Evolutionary conservation across 208 protist genomes (phyloP), one percentile per base, ranked within the genome.

Genomic region (Porcisia hertigi): DNA sequence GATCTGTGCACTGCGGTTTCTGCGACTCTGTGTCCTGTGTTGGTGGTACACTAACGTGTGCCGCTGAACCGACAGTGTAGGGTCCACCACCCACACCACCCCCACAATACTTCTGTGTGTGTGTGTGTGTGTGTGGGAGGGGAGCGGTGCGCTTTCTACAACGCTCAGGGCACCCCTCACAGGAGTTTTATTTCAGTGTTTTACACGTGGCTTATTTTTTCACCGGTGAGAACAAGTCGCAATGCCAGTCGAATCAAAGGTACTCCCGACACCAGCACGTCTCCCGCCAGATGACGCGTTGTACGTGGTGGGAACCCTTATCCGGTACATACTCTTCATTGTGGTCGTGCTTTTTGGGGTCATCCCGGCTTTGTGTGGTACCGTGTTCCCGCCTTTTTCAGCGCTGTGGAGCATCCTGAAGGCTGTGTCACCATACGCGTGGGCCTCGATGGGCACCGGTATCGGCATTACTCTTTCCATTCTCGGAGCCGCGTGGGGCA

Each of bases 401-500:
- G 92, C 89, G 2, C 73, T 97, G 25, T 96, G 93, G 92, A 81
- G 79, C 52, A 81, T 96, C 49, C 76, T 97, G 49, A 71, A 76
- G 49, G 73, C 80, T 9, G 73, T 92, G n/a, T 94, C 89, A 39
- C 94, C 94, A 0, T 98, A 89, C 64, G 85, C 82, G 41, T 97
- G 88, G 87, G 90, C 88, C 3, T 89, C 90, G 1, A 83, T 96
- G 71, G 94, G 94, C 71, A 92, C 93, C 70, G 90, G 83, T 47
- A 75, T 96, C 53, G 87, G 85, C 47, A 98, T 98, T 57, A 66
- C 91, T 6, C 73, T 98, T 53, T 97, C 93, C 55, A 96, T 98
- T 63, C 59, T 95, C 8, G 94, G 94, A 25, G 94, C 94, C 2
- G 89, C 88, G 57, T 98, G 94, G 92, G 94, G 94, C 45, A 98